Evolutionary conservation across 768 basidiomycete genomes (phyloP), one percentile per base, ranked within the genome.

Genomic region (Boletellus sp.): DNA sequence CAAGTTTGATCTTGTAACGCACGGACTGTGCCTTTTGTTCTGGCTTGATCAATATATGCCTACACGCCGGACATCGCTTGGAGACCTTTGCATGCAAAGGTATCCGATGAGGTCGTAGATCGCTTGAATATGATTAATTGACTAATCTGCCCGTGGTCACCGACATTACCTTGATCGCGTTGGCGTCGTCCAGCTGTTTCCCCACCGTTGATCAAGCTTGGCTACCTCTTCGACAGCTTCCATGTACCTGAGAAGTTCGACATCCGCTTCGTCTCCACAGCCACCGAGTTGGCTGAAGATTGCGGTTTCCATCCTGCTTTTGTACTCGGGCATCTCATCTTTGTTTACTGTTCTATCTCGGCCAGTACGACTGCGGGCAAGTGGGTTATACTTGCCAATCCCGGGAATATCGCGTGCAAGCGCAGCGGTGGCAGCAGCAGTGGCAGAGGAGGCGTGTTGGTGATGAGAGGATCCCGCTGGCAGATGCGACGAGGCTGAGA

Each of bases 41-140:
- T 4, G 96, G 96, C 66, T 97, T 96, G 70, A 97, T 96, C 54
- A 99, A 80, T 58, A 98, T 96, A 68, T 98, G 95, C 16, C 90
- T 85, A 65, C 96, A 99, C 2, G 77, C 78, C 13, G 93, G 87
- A 72, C 96, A 99, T 4, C 96, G 90, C 70, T 98, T 98, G 3
- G 94, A 93, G 45, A 88, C 83, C 68, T 97, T 98, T 0, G 93
- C 90, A 56, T 89, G 91, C 1, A 99, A 76, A 1, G 92, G 94
- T 58, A 97, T 90, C 28, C 96, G 87, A 40, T 90, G 75, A 0
- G 96, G 96, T 64, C 81, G 83, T 12, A 94, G 76, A 36, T 94
- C 87, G 28, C 91, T 94, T 66, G 16, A 49, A 45, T 39, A 40
- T 20, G 9, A 33, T 42, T 53, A 11, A 54, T 51, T 42, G 15